phyloP scores from a whole-genome alignment of 306 rosid genomes.

The Prunus dulcis region DNA sequence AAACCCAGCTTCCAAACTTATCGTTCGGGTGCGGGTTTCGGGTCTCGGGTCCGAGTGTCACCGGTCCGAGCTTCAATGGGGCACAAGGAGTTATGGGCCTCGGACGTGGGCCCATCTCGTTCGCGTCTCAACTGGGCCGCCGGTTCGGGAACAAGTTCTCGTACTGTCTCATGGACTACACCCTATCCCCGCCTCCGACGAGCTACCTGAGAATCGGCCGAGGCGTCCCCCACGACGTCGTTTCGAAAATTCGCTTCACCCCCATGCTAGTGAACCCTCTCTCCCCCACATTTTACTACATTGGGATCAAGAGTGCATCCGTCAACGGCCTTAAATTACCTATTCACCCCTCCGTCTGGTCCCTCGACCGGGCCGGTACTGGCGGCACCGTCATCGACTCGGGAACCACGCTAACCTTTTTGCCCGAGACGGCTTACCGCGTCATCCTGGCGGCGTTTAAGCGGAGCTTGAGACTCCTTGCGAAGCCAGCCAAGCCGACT shows the following conservation, averaged over 20 bases:
- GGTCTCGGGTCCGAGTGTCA: conserved; percentile 54
- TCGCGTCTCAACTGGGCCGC: conserved; percentile 56
- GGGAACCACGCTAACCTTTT: conserved; percentile 63
- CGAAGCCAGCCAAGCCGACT: conserved; percentile 13
- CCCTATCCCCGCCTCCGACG: conserved; percentile 65
- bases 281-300: conserved; percentile 65
- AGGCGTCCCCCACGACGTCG: conserved; percentile 13
- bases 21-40: conserved; percentile 66
- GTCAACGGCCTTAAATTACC: conserved; percentile 44
- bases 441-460: conserved; percentile 39
- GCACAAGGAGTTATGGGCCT: conserved; percentile 82
- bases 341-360: conserved; percentile 51
- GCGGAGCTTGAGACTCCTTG: conserved; percentile 24
- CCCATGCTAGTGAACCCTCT: conserved; percentile 47
- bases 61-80: conserved; percentile 55
- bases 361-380: conserved; percentile 43
- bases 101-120: conserved; percentile 70
- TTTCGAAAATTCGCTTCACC: conserved; percentile 43
- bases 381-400: conserved; percentile 82
- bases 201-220: conserved; percentile 74
- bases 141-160: conserved; percentile 65
- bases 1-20: neutral
- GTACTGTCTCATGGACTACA: conserved; percentile 70
- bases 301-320: conserved; percentile 34
- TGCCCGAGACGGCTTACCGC: conserved; percentile 49